Percentiles rank a stretch among this genome's conserved stretches.
phyloP scores from a whole-genome alignment of 1,139 yeast species.

The Candida anutae region DNA sequence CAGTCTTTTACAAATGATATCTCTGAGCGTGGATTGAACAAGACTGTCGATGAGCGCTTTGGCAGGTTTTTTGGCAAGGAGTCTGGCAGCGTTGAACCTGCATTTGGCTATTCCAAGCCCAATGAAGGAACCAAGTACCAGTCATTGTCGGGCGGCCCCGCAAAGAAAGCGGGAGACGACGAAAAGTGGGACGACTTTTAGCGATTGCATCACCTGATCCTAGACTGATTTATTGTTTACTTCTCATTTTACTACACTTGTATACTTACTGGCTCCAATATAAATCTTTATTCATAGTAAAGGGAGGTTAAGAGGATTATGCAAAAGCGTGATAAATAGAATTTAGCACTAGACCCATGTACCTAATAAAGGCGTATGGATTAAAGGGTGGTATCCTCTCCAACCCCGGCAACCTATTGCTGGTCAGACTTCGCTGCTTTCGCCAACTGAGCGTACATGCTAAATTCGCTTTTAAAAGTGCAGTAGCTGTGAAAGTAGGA shows the following conservation, averaged over 20 bases:
- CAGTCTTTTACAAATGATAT: slow-evolving; percentile 49
- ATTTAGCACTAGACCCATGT: too few species aligned
- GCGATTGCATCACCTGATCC: slow-evolving; percentile 1
- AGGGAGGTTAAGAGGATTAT: too few species aligned
- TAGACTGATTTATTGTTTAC: too few species aligned
- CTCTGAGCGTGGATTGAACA: slow-evolving; percentile 26
- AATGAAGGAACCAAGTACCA: slow-evolving; percentile 38
- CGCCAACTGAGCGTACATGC: too few species aligned
- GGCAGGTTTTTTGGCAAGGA: slow-evolving; percentile 39
- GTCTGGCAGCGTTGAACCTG: slow-evolving; percentile 43
- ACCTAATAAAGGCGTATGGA: too few species aligned
- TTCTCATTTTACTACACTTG: too few species aligned
- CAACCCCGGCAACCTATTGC: too few species aligned
- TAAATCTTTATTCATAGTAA: too few species aligned
- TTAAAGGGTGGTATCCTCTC: too few species aligned
- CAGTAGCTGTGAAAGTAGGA: slow-evolving; percentile 39
- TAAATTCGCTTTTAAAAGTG: slow-evolving; percentile 32
- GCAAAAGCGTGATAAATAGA: too few species aligned
- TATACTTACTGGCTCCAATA: too few species aligned
- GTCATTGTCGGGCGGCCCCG: slow-evolving; percentile 38
- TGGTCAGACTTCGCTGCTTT: too few species aligned
- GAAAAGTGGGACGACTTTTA: slow-evolving; percentile 42
- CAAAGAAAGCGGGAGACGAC: slow-evolving; percentile 20
- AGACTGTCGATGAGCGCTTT: slow-evolving; percentile 38
- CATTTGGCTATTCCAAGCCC: slow-evolving; percentile 67